Conservation (phyloP, 208 protist species). For the Crithidia brevicula region DNA sequence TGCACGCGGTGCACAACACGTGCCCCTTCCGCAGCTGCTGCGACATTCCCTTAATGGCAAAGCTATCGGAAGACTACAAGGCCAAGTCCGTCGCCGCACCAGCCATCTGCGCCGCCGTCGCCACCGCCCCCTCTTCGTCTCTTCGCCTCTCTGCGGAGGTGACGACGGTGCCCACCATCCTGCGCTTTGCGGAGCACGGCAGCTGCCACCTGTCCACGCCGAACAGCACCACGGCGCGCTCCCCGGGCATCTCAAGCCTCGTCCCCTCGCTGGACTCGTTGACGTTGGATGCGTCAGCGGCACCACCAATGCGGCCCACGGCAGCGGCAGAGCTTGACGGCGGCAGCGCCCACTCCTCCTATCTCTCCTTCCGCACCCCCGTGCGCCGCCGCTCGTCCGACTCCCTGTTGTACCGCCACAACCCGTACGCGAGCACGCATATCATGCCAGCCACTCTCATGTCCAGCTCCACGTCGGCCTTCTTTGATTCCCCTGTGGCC, state of each 20-base stretch:
- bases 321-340: neutral
- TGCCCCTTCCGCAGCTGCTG: constrained; percentile 40
- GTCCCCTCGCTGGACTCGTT: constrained; percentile 9
- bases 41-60: constrained; percentile 52
- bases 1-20: constrained; percentile 44
- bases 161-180: neutral
- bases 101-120: neutral
- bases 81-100: neutral
- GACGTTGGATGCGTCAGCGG: too few species aligned
- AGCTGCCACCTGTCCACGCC: constrained; percentile 4
- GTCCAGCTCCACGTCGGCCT: too few species aligned
- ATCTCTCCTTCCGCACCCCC: neutral
- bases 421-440: constrained; percentile 4
- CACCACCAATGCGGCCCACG: too few species aligned
- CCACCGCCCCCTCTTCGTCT: neutral
- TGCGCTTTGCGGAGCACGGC: constrained; percentile 13
- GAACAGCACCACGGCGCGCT: neutral
- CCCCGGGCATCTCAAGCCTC: constrained; percentile 7
- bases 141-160: neutral
- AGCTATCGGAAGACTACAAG: constrained; percentile 37
- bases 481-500: too few species aligned
- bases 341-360: neutral
- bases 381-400: neutral
- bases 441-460: neutral
- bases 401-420: neutral